Base-by-base conservation (phyloP, 164 flowering plant genomes). In the Paratinospora sagittata region DNA sequence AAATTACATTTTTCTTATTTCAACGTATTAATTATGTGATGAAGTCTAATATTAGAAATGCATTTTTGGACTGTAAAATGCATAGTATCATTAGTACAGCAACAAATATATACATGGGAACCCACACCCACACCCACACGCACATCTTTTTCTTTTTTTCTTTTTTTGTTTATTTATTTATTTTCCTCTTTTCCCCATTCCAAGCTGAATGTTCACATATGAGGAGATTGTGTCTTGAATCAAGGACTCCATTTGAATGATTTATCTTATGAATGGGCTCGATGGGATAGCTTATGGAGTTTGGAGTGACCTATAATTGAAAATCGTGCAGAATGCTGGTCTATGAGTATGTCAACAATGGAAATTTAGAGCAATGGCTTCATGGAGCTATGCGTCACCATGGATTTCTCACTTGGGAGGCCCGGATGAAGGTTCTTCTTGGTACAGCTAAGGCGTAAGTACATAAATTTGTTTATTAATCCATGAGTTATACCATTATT, bases 391-490 rank as follows among this genome's bases (percentile, higher is more conserved):
- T 89, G 89, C 73, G 83, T 36, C 92, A 90, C 41, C 80, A 82
- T 62, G 97, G 97, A 33, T 82, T 81, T 79, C 96, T 92, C 63
- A 90, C 94, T 62, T 92, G 97, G 97, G 97, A 89, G 69, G 92
- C 91, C 72, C 89, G 97, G 24, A 82, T 85, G 77, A 92, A 90
- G 80, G 81, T 92, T 80, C 83, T 92, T 24, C 84, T 82, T 70
- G 97, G 94, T 75, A 92, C 97, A 68, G 97, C 97, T 57, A 90
- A 89, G 79, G 97, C 94, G 97, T 92, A 82, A 81, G 96, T 84
- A 3, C 11, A 67, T 13, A 21, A 8, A 0, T 55, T 37, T 37
- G 3, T 27, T 23, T 36, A 37, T 17, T 47, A 70, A 26, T 24
- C 43, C 0, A 3, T 57, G 43, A 62, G 39, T 26, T 14, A 0